A percentile compares a stretch with the other conserved stretches of the same genome.
These are phyloP conservation scores for Xerocomellus chrysenteron DNA, from an alignment of 768 basidiomycete genomes.

Conservation along the genomic window DNA sequence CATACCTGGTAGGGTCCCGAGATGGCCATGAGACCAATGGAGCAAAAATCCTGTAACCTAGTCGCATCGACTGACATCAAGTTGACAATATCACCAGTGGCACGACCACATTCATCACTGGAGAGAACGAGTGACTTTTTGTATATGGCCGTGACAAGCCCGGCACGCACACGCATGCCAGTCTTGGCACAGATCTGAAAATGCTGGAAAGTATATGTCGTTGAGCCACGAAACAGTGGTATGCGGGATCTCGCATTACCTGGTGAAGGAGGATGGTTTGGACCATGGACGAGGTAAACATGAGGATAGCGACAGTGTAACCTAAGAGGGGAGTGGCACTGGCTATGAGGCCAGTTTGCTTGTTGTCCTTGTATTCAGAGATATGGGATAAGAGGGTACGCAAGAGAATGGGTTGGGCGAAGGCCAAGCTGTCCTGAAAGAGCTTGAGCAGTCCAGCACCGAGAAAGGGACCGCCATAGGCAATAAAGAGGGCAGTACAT, in stretches of 20 bases:
- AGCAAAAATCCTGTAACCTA: constrained; percentile 74
- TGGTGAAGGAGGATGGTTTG: constrained; percentile 83
- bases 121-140: constrained; percentile 81
- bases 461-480: constrained; percentile 78
- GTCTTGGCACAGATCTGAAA: constrained; percentile 80
- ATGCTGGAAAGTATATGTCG: constrained; percentile 46
- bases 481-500: constrained; percentile 68
- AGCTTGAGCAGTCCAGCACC: constrained; percentile 65
- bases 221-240: not conserved
- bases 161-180: constrained; percentile 91
- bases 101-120: constrained; percentile 76
- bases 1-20: constrained; percentile 82
- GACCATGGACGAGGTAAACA: constrained; percentile 74
- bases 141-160: constrained; percentile 82
- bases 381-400: constrained; percentile 80
- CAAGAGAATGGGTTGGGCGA: constrained; percentile 85
- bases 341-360: constrained; percentile 26
- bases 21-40: constrained; percentile 78
- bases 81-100: constrained; percentile 92
- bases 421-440: constrained; percentile 73
- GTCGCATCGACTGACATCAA: constrained; percentile 86
- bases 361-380: constrained; percentile 62
- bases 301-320: constrained; percentile 68
- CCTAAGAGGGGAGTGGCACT: constrained; percentile 54
- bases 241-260: constrained; percentile 35